phyloP scores from a whole-genome alignment of 768 basidiomycete species.

The Baorangia bicolor region DNA sequence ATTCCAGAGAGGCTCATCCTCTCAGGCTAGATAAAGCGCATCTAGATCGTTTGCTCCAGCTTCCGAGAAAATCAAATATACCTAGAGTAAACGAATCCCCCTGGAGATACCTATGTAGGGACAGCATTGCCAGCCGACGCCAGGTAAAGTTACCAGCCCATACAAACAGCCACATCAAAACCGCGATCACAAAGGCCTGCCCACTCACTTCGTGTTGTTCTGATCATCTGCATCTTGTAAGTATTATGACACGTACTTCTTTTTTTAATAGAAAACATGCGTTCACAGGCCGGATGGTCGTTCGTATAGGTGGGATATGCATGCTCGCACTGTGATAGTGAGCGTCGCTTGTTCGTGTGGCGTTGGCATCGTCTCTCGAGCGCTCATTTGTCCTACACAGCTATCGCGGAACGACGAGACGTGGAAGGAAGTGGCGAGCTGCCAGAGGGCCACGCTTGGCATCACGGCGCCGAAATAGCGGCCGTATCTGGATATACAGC shows the following conservation, averaged over 20 bases:
- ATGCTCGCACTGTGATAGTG: not conserved
- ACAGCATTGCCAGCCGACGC: not conserved
- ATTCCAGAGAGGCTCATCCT: too few relatives aligned
- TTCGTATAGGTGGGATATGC: slow-evolving; percentile 26
- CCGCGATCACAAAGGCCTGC: not conserved
- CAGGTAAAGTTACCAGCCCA: too few relatives aligned
- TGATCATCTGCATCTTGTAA: not conserved
- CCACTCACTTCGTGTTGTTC: too few relatives aligned
- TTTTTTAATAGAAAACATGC: slow-evolving; percentile 3
- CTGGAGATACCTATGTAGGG: not conserved
- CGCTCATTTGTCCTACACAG: not conserved
- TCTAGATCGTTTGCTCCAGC: not conserved
- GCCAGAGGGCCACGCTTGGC: not conserved
- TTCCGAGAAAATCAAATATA: not conserved
- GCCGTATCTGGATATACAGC: not conserved
- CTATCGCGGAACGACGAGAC: not conserved
- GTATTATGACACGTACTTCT: not conserved
- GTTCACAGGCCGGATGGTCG: slow-evolving; percentile 25
- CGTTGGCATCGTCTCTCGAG: not conserved
- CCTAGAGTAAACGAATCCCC: not conserved
- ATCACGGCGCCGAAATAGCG: not conserved
- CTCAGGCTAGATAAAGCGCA: not conserved
- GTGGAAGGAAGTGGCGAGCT: not conserved
- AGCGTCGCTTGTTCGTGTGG: not conserved
- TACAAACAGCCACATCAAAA: not conserved